Evolutionary conservation across 768 basidiomycete species (phyloP).

Genomic region (Suillus alpinus): DNA sequence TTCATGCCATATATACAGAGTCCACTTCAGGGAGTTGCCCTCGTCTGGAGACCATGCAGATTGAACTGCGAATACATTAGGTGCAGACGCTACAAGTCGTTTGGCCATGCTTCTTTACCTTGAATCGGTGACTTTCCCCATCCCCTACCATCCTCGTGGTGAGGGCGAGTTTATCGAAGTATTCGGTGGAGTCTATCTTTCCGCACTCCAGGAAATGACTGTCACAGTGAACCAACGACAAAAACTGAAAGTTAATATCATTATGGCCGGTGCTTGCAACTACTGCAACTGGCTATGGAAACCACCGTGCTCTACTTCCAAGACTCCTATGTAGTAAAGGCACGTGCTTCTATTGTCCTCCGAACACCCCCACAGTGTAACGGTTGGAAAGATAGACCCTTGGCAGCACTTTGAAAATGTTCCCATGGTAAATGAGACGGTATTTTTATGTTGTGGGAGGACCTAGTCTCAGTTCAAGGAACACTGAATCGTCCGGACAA

Average conservation of each 20-base stretch:
- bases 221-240: neutral
- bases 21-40: neutral
- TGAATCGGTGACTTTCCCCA: neutral
- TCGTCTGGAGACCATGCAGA: neutral
- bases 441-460: too few species aligned
- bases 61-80: neutral
- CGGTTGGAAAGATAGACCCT: neutral
- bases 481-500: too few species aligned
- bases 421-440: neutral
- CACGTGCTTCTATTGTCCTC: neutral
- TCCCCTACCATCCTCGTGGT: too few species aligned
- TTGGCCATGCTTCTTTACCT: neutral
- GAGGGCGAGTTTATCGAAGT: neutral
- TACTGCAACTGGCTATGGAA: neutral
- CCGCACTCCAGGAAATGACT: too few species aligned
- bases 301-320: neutral
- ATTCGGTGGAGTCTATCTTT: neutral
- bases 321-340: neutral
- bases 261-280: neutral
- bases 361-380: neutral
- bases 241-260: neutral
- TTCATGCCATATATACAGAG: neutral
- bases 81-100: neutral
- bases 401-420: neutral
- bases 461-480: neutral